phyloP scores from a whole-genome alignment of 345 rosid species.

The Hibiscus mutabilis region DNA sequence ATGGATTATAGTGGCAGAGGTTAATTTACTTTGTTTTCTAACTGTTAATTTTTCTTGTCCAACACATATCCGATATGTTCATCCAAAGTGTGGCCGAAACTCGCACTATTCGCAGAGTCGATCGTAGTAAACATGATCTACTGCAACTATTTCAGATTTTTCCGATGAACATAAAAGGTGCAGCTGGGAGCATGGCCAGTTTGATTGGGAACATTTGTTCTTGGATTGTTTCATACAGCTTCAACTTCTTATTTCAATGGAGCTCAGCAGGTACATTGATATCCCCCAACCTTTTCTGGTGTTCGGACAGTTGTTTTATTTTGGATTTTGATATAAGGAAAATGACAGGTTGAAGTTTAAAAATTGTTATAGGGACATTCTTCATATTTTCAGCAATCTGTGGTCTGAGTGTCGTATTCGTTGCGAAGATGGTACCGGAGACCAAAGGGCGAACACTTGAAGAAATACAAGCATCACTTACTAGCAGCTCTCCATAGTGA shows the following conservation, averaged over 20 bases:
- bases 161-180: background rate
- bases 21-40: background rate
- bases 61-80: too few species aligned
- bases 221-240: slow-evolving; percentile 8
- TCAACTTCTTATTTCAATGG: slow-evolving; percentile 7
- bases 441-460: slow-evolving; percentile 25
- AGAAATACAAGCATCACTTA: slow-evolving; percentile 3
- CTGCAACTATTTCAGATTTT: background rate
- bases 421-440: slow-evolving; percentile 19
- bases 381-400: slow-evolving; percentile 22
- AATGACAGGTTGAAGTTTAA: background rate
- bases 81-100: too few species aligned
- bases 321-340: background rate
- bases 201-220: background rate
- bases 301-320: background rate
- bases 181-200: background rate
- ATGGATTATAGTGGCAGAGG: slow-evolving; percentile 4
- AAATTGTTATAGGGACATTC: slow-evolving; percentile 17
- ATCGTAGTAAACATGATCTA: too few species aligned
- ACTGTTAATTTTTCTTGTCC: background rate
- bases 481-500: background rate
- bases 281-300: too few species aligned
- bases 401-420: background rate
- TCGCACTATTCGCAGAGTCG: too few species aligned
- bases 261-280: slow-evolving; percentile 6